phyloP scores from a whole-genome alignment of 768 basidiomycete species.

The Tylopilus balloui region DNA sequence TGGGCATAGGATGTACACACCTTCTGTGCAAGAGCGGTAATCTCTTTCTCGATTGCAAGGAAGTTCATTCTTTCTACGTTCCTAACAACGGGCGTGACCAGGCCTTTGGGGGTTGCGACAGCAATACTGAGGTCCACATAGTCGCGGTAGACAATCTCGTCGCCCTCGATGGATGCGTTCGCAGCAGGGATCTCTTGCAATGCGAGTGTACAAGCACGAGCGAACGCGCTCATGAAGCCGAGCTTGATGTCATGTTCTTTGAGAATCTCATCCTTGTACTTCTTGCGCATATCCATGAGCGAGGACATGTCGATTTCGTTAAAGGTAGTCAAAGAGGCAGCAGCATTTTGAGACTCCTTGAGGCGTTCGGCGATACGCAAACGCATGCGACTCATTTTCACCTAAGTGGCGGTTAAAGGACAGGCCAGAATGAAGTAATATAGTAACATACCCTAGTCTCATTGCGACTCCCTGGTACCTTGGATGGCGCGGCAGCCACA shows the following conservation, averaged over 20 bases:
- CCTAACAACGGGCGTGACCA: constrained; percentile 93
- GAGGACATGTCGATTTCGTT: constrained; percentile 99
- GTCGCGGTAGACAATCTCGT: constrained; percentile 89
- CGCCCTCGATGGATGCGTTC: constrained; percentile 92
- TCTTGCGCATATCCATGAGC: constrained; percentile 86
- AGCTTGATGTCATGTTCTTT: constrained; percentile 95
- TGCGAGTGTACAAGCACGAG: constrained; percentile 78
- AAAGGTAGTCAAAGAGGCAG: constrained; percentile 96
- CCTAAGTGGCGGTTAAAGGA: constrained; percentile 37
- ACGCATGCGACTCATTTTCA: constrained; percentile 99
- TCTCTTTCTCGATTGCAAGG: constrained; percentile 90
- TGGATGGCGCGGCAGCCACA: constrained; percentile 31
- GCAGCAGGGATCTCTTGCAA: constrained; percentile 90
- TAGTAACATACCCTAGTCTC: constrained; percentile 72
- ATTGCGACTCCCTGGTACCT: constrained; percentile 53
- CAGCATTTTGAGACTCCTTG: constrained; percentile 96
- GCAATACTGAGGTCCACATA: constrained; percentile 94
- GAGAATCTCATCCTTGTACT: constrained; percentile 87
- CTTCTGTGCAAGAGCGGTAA: constrained; percentile 88
- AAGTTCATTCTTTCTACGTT: constrained; percentile 86
- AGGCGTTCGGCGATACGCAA: constrained; percentile 94
- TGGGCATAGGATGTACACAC: constrained; percentile 28
- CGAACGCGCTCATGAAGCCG: constrained; percentile 98
- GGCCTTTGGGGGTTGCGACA: constrained; percentile 94
- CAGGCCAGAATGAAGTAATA: neutral